Evolutionary conservation across 192 early-diverging fungal genomes (phyloP), one percentile per base, ranked within the genome.

Genomic region (Entrophospora sp.): DNA sequence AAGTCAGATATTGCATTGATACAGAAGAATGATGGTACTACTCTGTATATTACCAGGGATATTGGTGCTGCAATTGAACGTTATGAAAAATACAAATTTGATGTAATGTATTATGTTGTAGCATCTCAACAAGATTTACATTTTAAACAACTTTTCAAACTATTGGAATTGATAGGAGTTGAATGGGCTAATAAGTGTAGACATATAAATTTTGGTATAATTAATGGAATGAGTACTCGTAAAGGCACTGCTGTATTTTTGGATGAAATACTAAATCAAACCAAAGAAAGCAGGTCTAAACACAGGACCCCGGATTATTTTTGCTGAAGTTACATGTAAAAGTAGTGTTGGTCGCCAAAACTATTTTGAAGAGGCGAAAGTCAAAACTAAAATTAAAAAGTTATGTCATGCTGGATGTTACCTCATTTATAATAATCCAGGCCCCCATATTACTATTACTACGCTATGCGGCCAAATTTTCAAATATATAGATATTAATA

Each of bases 191-290:
- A 86, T 57, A 84, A 81, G 69, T 89, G 89, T 71, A 81, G 86
- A 48, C 94, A 99, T 77, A 81, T 98, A 71, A 90, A 86, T 76
- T 99, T 94, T 76, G 97, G 97, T 36, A 78, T 95, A 85, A 92
- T 99, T 60, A 82, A 86, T 69, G 88, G 87, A 76, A 96, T 99
- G 91, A 92, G 86, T 69, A 99, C 97, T 24, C 92, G 95, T 63
- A 95, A 88, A 76, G 96, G 97, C 63, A 94, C 84, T 20, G 94
- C 88, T 22, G 91, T 98, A 28, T 94, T 96, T 78, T 83, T 99
- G 67, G 91, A 96, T 64, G 94, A 99, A 44, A 92, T 99, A 69
- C 81, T 99, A 20, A 81, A 88, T 52, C 81, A 90, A 52, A 87
- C 89, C 61, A 86, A 91, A 71, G 89, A n/a, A n/a, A n/a, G n/a